A percentile compares a stretch with the other conserved stretches of the same genome.
Conservation (phyloP, 2,329 filamentous ascomycete genomes). For the Aspergillus persii region DNA sequence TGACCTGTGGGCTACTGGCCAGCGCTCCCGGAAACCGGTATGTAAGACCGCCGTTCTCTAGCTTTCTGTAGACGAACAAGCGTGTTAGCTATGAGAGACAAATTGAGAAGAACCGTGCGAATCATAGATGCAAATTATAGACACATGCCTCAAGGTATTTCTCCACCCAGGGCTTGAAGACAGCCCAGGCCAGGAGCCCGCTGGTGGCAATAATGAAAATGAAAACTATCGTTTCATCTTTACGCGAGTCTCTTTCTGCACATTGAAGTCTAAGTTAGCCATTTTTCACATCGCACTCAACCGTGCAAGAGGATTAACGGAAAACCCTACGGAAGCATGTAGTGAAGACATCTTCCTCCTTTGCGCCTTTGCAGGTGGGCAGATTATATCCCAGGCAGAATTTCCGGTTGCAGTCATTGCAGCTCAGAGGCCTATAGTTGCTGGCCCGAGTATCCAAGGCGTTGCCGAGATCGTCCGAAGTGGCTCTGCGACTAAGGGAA, state of each 20-base stretch:
- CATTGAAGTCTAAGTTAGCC: not conserved
- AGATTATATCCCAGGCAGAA: constrained; percentile 64
- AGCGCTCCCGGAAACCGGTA: constrained; percentile 45
- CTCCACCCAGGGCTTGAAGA: constrained; percentile 58
- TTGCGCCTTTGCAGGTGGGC: constrained; percentile 60
- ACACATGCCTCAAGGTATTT: constrained; percentile 52
- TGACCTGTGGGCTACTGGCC: constrained; percentile 7
- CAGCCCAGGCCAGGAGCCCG: constrained; percentile 60
- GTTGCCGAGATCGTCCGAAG: constrained; percentile 14
- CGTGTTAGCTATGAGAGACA: not conserved
- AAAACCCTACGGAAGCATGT: constrained; percentile 59
- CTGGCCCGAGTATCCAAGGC: constrained; percentile 26
- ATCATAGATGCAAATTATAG: constrained; percentile 3
- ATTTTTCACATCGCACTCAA: not conserved
- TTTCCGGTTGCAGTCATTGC: constrained; percentile 65
- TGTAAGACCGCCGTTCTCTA: constrained; percentile 51
- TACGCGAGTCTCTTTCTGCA: constrained; percentile 63
- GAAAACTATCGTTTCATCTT: constrained; percentile 64
- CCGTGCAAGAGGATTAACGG: not conserved
- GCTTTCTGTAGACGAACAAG: constrained; percentile 35
- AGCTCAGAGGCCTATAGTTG: constrained; percentile 49
- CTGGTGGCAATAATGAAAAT: constrained; percentile 65
- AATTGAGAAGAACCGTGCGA: too few species aligned
- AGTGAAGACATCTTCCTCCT: constrained; percentile 63
- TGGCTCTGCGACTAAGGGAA: constrained; percentile 18